A percentile compares a stretch with the other conserved stretches of the same genome.
Conservation (phyloP, 2,329 filamentous ascomycete genomes). For the Sporothrix curviconia region DNA sequence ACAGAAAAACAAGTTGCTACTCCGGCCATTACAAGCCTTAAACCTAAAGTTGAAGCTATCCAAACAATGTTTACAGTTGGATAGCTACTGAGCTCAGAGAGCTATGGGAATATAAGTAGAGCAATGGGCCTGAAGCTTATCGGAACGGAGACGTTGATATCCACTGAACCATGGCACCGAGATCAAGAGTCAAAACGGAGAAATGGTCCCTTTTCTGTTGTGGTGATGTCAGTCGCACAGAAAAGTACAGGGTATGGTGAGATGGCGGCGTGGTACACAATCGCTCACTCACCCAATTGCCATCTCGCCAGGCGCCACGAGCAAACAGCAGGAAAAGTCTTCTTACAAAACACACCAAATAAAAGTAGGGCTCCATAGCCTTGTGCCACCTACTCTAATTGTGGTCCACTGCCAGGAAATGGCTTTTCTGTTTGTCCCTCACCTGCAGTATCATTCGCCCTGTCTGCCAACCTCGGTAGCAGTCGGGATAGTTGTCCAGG, state of each 20-base stretch:
- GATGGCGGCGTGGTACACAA: neutral
- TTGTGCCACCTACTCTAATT: conserved; percentile 6
- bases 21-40: no score
- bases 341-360: neutral
- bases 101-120: no score
- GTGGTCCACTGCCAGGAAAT: neutral
- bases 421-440: neutral
- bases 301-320: neutral
- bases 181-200: neutral
- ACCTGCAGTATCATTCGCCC: neutral
- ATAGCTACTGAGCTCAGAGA: no score
- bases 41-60: no score
- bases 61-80: no score
- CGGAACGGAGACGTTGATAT: neutral
- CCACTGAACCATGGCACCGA: no score
- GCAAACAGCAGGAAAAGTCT: neutral
- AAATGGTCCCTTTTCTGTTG: neutral
- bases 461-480: conserved; percentile 13
- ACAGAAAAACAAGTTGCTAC: neutral
- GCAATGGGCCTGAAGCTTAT: no score
- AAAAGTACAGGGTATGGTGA: neutral
- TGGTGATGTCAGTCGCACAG: neutral
- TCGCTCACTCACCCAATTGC: conserved; percentile 3
- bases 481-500: conserved; percentile 5
- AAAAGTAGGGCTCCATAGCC: conserved; percentile 2